A percentile compares a stretch with the other conserved stretches of the same genome.
These are phyloP conservation scores for Rhodotorula sp. DNA, from an alignment of 1,284 basidiomycete genomes.

Conservation along the genomic window DNA sequence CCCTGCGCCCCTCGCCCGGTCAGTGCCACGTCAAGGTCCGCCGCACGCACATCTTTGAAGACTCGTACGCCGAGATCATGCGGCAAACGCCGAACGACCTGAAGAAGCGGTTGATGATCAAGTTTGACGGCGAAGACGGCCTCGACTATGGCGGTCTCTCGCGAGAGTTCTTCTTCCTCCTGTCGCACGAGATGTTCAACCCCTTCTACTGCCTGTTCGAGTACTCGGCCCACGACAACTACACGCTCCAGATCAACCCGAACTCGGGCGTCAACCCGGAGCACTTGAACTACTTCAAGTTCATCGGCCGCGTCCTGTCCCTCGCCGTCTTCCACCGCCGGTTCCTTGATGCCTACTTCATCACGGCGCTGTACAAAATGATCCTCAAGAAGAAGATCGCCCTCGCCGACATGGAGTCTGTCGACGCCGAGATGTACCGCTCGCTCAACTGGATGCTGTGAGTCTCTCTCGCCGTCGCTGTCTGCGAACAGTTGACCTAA, in stretches of 20 bases:
- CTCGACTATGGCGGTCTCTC: slow-evolving; percentile 97
- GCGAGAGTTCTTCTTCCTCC: slow-evolving; percentile 98
- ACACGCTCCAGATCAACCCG: slow-evolving; percentile 71
- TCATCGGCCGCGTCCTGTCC: slow-evolving; percentile 90
- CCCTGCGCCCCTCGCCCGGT: slow-evolving; percentile 72
- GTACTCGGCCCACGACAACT: slow-evolving; percentile 99
- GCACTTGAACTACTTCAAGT: slow-evolving; percentile 99
- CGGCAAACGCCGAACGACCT: slow-evolving; percentile 87
- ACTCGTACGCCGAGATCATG: slow-evolving; percentile 96
- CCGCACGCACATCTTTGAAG: slow-evolving; percentile 90
- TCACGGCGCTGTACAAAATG: slow-evolving; percentile 99
- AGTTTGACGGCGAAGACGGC: slow-evolving; percentile 98
- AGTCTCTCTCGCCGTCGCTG: not conserved
- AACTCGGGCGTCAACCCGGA: slow-evolving; percentile 98
- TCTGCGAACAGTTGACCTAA: too few relatives aligned
- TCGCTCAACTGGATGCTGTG: slow-evolving; percentile 97
- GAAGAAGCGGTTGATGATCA: slow-evolving; percentile 96
- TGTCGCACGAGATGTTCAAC: slow-evolving; percentile 79
- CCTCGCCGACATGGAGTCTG: slow-evolving; percentile 81
- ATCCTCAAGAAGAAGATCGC: slow-evolving; percentile 83
- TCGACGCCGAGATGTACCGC: slow-evolving; percentile 85
- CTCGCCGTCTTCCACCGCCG: slow-evolving; percentile 97
- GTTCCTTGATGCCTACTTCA: slow-evolving; percentile 99
- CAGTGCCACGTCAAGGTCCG: slow-evolving; percentile 97
- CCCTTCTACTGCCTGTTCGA: slow-evolving; percentile 99